A percentile compares a stretch with the other conserved stretches of the same genome.
Conservation (phyloP, 208 protist genomes). For the Crithidia sp. region DNA sequence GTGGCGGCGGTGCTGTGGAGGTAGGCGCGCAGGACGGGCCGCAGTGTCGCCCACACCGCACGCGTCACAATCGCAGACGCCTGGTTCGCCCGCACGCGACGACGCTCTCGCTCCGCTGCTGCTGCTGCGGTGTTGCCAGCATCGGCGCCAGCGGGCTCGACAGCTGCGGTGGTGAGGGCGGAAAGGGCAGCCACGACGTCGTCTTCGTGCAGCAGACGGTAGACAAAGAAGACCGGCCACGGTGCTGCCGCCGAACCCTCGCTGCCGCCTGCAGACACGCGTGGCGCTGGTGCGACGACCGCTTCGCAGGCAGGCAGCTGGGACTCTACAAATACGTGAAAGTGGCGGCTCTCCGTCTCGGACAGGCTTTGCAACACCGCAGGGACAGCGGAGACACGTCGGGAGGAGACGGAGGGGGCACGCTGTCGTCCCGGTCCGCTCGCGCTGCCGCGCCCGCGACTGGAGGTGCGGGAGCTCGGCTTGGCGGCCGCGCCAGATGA, state of each 20-base stretch:
- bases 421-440: not conserved
- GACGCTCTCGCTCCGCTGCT: constrained; percentile 3
- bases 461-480: constrained; percentile 2
- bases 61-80: constrained; percentile 22
- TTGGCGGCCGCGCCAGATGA: not conserved
- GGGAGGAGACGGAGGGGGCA: constrained; percentile 13
- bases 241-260: not conserved
- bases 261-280: not conserved
- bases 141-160: not conserved
- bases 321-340: constrained; percentile 20
- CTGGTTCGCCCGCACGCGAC: constrained; percentile 3
- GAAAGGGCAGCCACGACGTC: constrained; percentile 31
- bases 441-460: constrained; percentile 9
- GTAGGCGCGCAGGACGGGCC: constrained; percentile 16
- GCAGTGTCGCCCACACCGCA: constrained; percentile 34
- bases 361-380: not conserved
- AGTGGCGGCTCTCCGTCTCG: constrained; percentile 9
- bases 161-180: constrained; percentile 2
- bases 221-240: constrained; percentile 43
- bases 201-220: constrained; percentile 44
- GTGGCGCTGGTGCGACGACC: constrained; percentile 7
- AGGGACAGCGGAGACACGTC: not conserved
- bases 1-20: constrained; percentile 2
- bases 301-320: constrained; percentile 40
- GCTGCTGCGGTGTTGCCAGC: not conserved